Base-by-base conservation (phyloP, 768 basidiomycete species). In the Steccherinum ochraceum region DNA sequence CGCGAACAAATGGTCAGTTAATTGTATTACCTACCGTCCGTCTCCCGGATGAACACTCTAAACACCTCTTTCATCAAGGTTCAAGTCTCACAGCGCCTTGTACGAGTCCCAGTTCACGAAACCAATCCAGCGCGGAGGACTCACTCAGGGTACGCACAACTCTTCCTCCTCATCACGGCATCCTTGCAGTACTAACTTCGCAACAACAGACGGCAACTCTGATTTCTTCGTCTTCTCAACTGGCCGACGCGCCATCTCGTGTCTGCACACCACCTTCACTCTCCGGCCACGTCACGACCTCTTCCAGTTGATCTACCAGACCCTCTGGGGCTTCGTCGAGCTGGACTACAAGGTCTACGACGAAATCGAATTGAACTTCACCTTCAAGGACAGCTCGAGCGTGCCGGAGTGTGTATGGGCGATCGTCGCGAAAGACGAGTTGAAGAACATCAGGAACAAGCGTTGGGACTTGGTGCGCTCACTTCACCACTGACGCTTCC, bases 381-480 rank as follows among this genome's bases (percentile, higher is more conserved):
- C 80, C 57, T 78, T 95, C 50, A 70, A 68, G 53, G 58, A 68
- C 73, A 27, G 58, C 76, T 54, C 71, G 68, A 49, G 66, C 27
- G 64, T 83, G 46, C 63, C 80, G 52, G 86, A 80, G 59, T 92
- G 82, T 63, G 88, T 95, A 3, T 96, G 86, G 84, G 91, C 82
- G 10, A 65, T 93, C 49, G 84, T 93, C 23, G 75, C 79, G 26
- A 96, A 94, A 71, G 80, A 85, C 51, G 86, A 90, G 57, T 72
- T 94, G 54, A 68, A 76, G 51, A 71, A 72, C 27, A 78, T 91
- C 60, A 84, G 81, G 66, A 74, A 82, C 50, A 67, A 74, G 51
- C 78, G 93, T 55, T 96, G 90, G 89, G 93, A 95, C 64, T 67
- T 94, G 65, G 93, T 95, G 85, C 74, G n/a, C 49, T n/a, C 43